A percentile compares a stretch with the other conserved stretches of the same genome.
These are phyloP conservation scores for Flaveria sonorensis DNA, from an alignment of 129 eudicot genomes.

Conservation along the genomic window DNA sequence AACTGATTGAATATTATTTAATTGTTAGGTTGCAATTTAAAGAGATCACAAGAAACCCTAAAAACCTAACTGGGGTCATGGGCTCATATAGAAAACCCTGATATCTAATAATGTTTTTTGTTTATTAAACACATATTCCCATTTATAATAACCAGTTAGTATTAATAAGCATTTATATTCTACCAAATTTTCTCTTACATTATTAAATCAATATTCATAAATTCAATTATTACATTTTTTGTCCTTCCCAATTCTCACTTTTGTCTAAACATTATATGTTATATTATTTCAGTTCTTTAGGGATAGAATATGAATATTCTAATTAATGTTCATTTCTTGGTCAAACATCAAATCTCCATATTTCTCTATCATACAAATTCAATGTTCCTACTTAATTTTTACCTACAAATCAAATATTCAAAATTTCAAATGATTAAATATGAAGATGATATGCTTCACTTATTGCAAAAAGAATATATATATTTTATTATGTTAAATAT, in stretches of 20 bases:
- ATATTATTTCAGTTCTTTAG: background rate
- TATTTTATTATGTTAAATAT: too few species aligned
- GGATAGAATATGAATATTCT: background rate
- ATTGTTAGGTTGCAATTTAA: too few species aligned
- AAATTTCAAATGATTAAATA: background rate
- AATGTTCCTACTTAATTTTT: background rate
- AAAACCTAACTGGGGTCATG: too few species aligned
- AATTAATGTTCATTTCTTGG: background rate
- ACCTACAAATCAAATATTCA: background rate
- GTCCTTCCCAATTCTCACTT: background rate
- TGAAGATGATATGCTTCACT: background rate
- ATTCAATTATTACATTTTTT: background rate
- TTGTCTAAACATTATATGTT: background rate
- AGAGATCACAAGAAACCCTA: too few species aligned
- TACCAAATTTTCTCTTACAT: background rate
- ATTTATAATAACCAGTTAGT: background rate
- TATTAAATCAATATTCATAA: background rate
- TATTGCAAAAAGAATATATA: too few species aligned
- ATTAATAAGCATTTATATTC: background rate
- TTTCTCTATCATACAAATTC: background rate
- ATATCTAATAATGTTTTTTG: too few species aligned
- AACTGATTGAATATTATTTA: too few species aligned
- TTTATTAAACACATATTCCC: background rate
- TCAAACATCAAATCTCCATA: background rate
- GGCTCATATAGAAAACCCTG: too few species aligned